Base-by-base conservation (phyloP, 345 rosid species). In the Arabidopsis suecica region DNA sequence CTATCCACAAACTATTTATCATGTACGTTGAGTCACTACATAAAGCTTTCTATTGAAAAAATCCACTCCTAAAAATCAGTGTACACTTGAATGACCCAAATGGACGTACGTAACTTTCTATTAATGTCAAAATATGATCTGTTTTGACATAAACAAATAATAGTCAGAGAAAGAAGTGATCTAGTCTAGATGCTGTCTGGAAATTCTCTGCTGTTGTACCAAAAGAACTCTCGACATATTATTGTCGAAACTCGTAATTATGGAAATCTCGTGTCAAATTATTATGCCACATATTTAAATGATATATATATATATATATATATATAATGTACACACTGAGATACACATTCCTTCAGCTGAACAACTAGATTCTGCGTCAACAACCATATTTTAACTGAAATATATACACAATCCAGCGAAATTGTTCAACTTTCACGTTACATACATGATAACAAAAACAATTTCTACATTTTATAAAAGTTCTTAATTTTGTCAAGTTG, bases 331-430 rank as follows among this genome's bases (percentile, higher is more conserved):
- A 55, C 36, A 36, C 1, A 42, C 5, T 50, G 20, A 56, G 7
- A 47, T 28, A 75, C 37, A 60, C 60, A 61, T 62, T 68, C 55
- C 55, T 75, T 66, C 47, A 44, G 69, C 22, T 22, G 63, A 68
- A 61, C 79, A 14, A 68, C 69, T 76, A 68, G 57, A 68, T 76
- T 76, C 5, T 68, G 64, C 22, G 63, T 16, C 79, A 76, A 76
- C 64, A 76, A 76, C 74, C 69, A 53, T 61, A 76, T 76, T 51
- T 60, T 68, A 67, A 65, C 23, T 49, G 58, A 65, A 37, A 10
- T 25, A 25, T 58, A 49, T 54, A 37, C 9, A 38, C 37, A 22
- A 14, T 59, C 34, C 74, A 60, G 30, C 60, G 11, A 75, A 60
- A 20, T 60, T 41, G 57, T 75, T 49, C 56, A 75, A 23, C 61